Evolutionary conservation across 2,329 filamentous ascomycete genomes (phyloP).

Genomic region (Fusarium coicis): DNA sequence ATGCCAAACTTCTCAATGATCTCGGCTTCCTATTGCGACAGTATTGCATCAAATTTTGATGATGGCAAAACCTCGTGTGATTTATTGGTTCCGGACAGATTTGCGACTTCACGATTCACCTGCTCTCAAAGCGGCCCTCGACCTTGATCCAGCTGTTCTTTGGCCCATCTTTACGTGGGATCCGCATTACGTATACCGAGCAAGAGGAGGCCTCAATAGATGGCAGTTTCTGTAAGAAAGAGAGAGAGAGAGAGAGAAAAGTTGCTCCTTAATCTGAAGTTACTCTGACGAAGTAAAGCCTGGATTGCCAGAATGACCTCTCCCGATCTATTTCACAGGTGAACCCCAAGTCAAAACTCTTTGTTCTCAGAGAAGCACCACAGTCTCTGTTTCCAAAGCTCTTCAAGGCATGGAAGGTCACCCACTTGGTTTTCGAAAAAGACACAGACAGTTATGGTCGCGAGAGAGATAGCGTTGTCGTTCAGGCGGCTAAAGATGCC

Average conservation of each 20-base stretch:
- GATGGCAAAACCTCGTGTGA: slow-evolving; percentile 59
- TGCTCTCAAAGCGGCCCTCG: slow-evolving; percentile 76
- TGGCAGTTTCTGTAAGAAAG: slow-evolving; percentile 74
- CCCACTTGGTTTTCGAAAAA: slow-evolving; percentile 82
- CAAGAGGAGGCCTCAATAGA: slow-evolving; percentile 75
- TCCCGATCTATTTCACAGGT: slow-evolving; percentile 73
- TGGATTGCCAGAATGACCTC: slow-evolving; percentile 79
- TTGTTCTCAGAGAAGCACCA: slow-evolving; percentile 77
- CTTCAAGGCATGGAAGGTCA: slow-evolving; percentile 78
- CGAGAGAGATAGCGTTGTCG: slow-evolving; percentile 70
- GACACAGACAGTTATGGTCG: slow-evolving; percentile 80
- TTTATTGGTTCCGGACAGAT: slow-evolving; percentile 85
- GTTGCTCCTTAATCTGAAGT: background rate
- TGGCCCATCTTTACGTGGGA: slow-evolving; percentile 86
- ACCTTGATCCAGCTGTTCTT: slow-evolving; percentile 73
- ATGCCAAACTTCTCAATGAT: background rate
- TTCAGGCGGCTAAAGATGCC: slow-evolving; percentile 68
- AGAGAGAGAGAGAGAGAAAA: background rate
- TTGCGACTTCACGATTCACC: slow-evolving; percentile 82
- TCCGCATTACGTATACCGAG: slow-evolving; percentile 80
- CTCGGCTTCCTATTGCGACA: background rate
- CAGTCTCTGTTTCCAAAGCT: slow-evolving; percentile 78
- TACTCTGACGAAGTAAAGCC: slow-evolving; percentile 51
- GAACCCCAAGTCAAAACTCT: slow-evolving; percentile 77
- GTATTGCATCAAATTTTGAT: background rate